Evolutionary conservation across 257 asterid genomes (phyloP).

Genomic region (Leonotis leonurus): DNA sequence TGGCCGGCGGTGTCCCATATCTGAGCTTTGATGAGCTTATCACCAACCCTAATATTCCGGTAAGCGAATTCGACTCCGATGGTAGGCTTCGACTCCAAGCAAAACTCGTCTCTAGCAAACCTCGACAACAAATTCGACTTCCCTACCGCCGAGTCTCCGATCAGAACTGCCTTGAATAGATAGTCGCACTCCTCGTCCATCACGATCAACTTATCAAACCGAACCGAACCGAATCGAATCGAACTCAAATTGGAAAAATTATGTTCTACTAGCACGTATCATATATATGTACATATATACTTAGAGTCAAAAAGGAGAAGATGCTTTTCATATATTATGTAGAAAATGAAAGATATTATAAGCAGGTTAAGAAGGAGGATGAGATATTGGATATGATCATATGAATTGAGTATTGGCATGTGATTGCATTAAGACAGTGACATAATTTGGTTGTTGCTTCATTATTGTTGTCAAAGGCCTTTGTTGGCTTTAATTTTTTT

Average conservation of each 20-base stretch:
- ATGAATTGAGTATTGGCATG: conserved; percentile 45
- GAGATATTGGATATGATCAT: conserved; percentile 10
- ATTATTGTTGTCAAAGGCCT: conserved; percentile 23
- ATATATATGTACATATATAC: not conserved
- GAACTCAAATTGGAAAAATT: not conserved
- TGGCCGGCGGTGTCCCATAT: conserved; percentile 97
- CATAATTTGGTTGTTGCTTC: conserved; percentile 34
- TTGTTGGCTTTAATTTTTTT: conserved; percentile 10
- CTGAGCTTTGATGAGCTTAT: conserved; percentile 81
- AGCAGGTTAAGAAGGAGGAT: conserved; percentile 28
- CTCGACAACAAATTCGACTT: conserved; percentile 71
- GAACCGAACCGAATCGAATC: not conserved
- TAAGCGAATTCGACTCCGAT: conserved; percentile 87
- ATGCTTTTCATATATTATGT: too few relatives aligned
- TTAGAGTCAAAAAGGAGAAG: too few relatives aligned
- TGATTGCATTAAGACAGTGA: conserved; percentile 40
- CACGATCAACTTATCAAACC: conserved; percentile 16
- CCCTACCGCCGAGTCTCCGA: conserved; percentile 89
- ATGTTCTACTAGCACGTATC: not conserved
- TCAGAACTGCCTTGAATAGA: conserved; percentile 68
- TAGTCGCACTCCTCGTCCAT: conserved; percentile 87
- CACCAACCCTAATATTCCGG: conserved; percentile 55
- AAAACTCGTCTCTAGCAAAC: conserved; percentile 57
- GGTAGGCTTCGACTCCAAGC: conserved; percentile 74
- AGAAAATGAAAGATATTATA: not conserved